Conservation (phyloP, 805 yeast species). For the Scheffersomyces lignosus region DNA sequence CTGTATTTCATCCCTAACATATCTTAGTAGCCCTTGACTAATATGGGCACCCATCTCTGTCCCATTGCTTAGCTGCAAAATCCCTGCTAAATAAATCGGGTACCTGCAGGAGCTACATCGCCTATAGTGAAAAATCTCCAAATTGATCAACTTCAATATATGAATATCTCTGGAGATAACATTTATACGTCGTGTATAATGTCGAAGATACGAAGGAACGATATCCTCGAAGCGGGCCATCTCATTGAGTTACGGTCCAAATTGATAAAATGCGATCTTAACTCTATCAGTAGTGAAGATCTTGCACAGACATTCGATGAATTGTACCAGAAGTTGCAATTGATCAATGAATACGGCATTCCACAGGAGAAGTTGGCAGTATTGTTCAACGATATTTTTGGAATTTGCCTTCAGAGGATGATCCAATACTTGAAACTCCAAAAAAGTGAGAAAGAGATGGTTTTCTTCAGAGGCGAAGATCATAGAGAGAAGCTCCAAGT, state of each 20-base stretch:
- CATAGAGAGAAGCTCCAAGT: constrained; percentile 5
- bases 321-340: constrained; percentile 1
- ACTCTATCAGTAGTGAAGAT: background rate
- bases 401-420: constrained; percentile 65
- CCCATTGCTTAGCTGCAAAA: too few relatives aligned
- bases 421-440: constrained; percentile 32
- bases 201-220: too few relatives aligned
- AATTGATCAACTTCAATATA: too few relatives aligned
- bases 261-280: background rate
- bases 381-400: constrained; percentile 48
- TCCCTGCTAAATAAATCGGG: too few relatives aligned
- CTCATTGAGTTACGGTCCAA: background rate
- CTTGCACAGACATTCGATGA: background rate
- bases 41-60: too few relatives aligned
- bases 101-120: too few relatives aligned
- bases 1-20: too few relatives aligned
- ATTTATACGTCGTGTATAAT: too few relatives aligned
- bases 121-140: too few relatives aligned
- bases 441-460: constrained; percentile 13
- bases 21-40: too few relatives aligned
- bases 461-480: constrained; percentile 9
- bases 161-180: too few relatives aligned
- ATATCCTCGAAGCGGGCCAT: too few relatives aligned
- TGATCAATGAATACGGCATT: constrained; percentile 2
- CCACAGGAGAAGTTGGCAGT: constrained; percentile 11